Evolutionary conservation across 2,329 filamentous ascomycete genomes (phyloP).

Genomic region (Hymenoscyphus albidus): DNA sequence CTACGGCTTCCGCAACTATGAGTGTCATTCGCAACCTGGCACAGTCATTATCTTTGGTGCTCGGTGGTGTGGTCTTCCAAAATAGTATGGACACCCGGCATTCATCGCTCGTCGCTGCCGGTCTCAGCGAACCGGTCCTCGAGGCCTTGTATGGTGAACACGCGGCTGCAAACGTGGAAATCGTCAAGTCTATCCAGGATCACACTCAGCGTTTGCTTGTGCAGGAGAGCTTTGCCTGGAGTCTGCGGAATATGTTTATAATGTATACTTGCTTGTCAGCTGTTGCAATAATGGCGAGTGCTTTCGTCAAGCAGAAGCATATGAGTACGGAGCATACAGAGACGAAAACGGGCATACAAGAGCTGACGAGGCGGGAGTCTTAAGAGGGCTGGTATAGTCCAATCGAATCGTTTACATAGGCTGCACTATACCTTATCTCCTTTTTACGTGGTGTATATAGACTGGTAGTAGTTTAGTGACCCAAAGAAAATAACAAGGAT

Average conservation of each 20-base stretch:
- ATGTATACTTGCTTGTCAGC: slow-evolving; percentile 23
- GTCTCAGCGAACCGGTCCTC: slow-evolving; percentile 29
- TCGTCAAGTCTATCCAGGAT: slow-evolving; percentile 38
- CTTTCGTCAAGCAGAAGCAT: slow-evolving; percentile 41
- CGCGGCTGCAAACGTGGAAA: slow-evolving; percentile 32
- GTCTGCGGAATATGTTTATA: slow-evolving; percentile 29
- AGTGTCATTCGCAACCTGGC: slow-evolving; percentile 44
- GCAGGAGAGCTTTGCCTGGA: slow-evolving; percentile 21
- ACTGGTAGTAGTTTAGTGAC: too few species aligned
- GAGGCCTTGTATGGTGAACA: slow-evolving; percentile 32
- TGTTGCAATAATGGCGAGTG: slow-evolving; percentile 37
- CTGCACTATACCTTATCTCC: too few species aligned
- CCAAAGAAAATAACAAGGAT: too few species aligned
- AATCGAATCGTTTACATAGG: too few species aligned
- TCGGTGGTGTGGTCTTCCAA: slow-evolving; percentile 47
- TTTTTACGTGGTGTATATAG: too few species aligned
- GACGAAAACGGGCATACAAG: slow-evolving; percentile 44
- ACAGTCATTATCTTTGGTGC: slow-evolving; percentile 42
- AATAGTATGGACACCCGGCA: slow-evolving; percentile 37
- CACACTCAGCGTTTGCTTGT: slow-evolving; percentile 15
- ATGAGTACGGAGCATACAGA: slow-evolving; percentile 48
- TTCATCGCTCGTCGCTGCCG: slow-evolving; percentile 9
- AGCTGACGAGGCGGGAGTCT: not conserved
- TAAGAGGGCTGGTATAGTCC: not conserved
- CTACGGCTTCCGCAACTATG: slow-evolving; percentile 49